These are phyloP conservation scores for Botrytis deweyae DNA, from an alignment of 2,329 filamentous ascomycete species.

Conservation along the genomic window DNA sequence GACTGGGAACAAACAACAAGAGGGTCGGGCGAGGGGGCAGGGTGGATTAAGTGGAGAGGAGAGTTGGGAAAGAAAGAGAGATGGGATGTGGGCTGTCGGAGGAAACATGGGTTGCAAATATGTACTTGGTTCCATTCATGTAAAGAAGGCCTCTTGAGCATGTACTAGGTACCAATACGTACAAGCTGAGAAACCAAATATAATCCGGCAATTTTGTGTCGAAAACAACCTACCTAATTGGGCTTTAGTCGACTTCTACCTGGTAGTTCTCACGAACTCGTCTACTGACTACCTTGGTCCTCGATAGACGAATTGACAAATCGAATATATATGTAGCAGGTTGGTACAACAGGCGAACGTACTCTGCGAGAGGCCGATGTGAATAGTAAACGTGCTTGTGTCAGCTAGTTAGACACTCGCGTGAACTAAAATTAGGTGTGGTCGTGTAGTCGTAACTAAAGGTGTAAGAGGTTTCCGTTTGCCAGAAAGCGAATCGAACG, in stretches of 20 bases:
- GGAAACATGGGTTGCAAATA: background rate
- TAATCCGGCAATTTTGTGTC: background rate
- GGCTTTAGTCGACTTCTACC: background rate
- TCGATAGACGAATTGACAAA: background rate
- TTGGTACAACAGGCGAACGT: background rate
- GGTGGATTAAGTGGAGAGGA: slow-evolving; percentile 1
- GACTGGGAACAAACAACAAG: background rate
- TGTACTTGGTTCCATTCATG: background rate
- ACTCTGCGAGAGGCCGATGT: background rate
- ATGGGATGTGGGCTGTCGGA: slow-evolving; percentile 11
- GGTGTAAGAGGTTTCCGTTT: background rate
- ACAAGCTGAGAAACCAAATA: background rate
- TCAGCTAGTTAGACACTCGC: background rate
- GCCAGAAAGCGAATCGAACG: background rate
- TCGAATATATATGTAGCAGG: background rate
- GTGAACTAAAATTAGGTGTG: too few relatives aligned
- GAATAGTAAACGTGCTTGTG: background rate
- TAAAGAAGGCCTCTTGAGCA: background rate
- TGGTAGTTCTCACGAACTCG: background rate
- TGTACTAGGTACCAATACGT: background rate
- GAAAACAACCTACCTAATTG: slow-evolving; percentile 1
- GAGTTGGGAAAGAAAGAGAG: background rate
- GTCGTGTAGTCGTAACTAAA: background rate
- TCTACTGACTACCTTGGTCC: background rate
- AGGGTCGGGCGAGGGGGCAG: background rate